These are phyloP conservation scores for Evernia prunastri DNA, from an alignment of 495 filamentous ascomycete species.

Conservation along the genomic window DNA sequence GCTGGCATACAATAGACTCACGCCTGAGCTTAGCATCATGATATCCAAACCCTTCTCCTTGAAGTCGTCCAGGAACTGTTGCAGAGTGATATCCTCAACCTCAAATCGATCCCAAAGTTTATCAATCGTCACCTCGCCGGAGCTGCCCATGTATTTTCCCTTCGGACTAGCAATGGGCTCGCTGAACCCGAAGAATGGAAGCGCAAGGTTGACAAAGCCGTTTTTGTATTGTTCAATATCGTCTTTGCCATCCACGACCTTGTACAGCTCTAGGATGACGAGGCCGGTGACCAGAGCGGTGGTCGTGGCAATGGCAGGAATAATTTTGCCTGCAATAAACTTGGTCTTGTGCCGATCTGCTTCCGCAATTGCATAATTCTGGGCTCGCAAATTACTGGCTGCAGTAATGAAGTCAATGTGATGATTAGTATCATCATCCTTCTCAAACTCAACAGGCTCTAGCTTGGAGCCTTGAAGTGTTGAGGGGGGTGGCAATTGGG, in stretches of 20 bases:
- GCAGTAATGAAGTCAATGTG: constrained; percentile 99
- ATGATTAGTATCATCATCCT: constrained; percentile 96
- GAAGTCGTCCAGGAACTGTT: constrained; percentile 77
- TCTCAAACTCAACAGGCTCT: constrained; percentile 93
- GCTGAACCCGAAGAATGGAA: constrained; percentile 97
- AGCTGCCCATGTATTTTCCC: constrained; percentile 70
- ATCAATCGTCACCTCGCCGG: constrained; percentile 76
- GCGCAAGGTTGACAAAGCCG: constrained; percentile 92
- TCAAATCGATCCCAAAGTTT: constrained; percentile 99
- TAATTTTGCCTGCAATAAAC: constrained; percentile 99
- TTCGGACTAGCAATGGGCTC: constrained; percentile 92
- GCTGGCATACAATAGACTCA: constrained; percentile 90
- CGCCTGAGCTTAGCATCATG: constrained; percentile 91
- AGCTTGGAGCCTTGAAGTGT: constrained; percentile 79
- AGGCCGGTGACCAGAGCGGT: constrained; percentile 93
- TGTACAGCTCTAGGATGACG: constrained; percentile 89
- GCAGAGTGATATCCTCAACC: constrained; percentile 74
- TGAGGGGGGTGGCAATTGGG: constrained; percentile 66
- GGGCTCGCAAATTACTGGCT: constrained; percentile 90
- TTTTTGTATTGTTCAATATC: constrained; percentile 99
- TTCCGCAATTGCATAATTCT: constrained; percentile 92
- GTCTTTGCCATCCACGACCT: constrained; percentile 89
- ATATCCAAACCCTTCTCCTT: constrained; percentile 70
- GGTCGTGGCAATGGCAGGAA: constrained; percentile 96
- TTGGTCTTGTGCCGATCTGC: constrained; percentile 97